phyloP scores from a whole-genome alignment of 257 asterid species.

The Plantago major region DNA sequence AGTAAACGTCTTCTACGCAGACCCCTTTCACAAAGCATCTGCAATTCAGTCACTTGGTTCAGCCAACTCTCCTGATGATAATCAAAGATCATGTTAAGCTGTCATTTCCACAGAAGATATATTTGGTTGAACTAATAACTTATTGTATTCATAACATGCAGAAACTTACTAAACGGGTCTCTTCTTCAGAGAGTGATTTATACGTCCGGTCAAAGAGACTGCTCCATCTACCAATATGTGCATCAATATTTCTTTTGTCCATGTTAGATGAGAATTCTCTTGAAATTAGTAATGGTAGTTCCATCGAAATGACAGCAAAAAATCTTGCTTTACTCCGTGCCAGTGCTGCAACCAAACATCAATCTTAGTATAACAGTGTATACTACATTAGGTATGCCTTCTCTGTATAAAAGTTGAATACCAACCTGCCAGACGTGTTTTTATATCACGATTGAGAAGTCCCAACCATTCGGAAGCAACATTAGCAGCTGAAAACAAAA shows the following conservation, averaged over 20 bases:
- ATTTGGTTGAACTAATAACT: not conserved
- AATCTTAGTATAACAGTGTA: conserved; percentile 1
- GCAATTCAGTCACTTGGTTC: conserved; percentile 86
- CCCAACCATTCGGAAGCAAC: conserved; percentile 98
- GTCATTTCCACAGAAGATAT: conserved; percentile 1
- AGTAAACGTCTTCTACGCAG: conserved; percentile 30
- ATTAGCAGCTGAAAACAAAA: conserved; percentile 64
- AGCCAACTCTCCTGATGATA: conserved; percentile 75
- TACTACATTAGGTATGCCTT: conserved; percentile 1
- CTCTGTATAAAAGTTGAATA: conserved; percentile 2
- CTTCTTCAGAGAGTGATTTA: conserved; percentile 73
- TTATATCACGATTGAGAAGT: conserved; percentile 77
- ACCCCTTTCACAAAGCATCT: conserved; percentile 66
- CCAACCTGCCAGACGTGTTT: conserved; percentile 81
- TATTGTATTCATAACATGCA: not conserved
- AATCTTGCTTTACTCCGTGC: conserved; percentile 82
- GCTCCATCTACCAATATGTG: conserved; percentile 69
- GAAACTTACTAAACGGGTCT: conserved; percentile 63
- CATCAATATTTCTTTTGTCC: conserved; percentile 36
- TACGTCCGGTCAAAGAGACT: conserved; percentile 67
- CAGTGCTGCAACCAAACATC: conserved; percentile 52
- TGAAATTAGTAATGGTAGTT: conserved; percentile 58
- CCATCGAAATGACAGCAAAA: conserved; percentile 54
- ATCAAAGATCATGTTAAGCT: conserved; percentile 5
- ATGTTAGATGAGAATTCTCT: conserved; percentile 57